phyloP scores from a whole-genome alignment of 2,329 filamentous ascomycete species.

The Boeremia lycopersici region DNA sequence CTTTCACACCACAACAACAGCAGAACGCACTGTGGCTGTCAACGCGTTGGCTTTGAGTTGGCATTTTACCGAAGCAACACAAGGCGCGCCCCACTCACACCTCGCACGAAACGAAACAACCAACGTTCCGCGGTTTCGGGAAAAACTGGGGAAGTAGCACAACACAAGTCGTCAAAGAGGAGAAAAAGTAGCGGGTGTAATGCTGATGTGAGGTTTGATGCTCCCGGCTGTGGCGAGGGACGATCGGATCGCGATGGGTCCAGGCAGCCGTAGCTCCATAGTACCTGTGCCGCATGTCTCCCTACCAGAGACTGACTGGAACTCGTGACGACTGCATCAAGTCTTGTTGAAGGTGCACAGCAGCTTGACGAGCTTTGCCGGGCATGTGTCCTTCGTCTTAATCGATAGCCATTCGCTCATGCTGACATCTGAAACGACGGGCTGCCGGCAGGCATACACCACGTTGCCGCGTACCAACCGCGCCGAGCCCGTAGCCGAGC shows the following conservation, averaged over 20 bases:
- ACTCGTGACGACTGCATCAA: constrained; percentile 6
- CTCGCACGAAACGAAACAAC: constrained; percentile 17
- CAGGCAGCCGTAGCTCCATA: background rate
- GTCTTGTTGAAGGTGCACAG: constrained; percentile 15
- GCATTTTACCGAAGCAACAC: constrained; percentile 3
- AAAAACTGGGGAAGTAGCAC: constrained; percentile 12
- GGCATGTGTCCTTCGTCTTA: constrained; percentile 12
- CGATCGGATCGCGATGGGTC: background rate
- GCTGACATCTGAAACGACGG: constrained; percentile 15
- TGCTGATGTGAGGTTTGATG: constrained; percentile 8
- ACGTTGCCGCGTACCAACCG: constrained; percentile 19
- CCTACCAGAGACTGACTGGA: background rate
- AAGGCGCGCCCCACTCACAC: constrained; percentile 1
- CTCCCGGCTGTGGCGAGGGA: constrained; percentile 13
- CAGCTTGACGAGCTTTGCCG: constrained; percentile 13
- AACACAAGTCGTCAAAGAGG: constrained; percentile 1
- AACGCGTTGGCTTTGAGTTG: background rate
- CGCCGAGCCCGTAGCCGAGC: constrained; percentile 17
- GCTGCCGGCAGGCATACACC: constrained; percentile 13
- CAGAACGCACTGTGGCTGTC: constrained; percentile 8
- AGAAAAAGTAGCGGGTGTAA: constrained; percentile 2
- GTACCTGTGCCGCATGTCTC: background rate
- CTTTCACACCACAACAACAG: constrained; percentile 2
- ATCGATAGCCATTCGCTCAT: constrained; percentile 16
- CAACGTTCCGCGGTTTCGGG: constrained; percentile 7